Base-by-base conservation (phyloP, 495 filamentous ascomycete genomes). In the Neurospora sp. region DNA sequence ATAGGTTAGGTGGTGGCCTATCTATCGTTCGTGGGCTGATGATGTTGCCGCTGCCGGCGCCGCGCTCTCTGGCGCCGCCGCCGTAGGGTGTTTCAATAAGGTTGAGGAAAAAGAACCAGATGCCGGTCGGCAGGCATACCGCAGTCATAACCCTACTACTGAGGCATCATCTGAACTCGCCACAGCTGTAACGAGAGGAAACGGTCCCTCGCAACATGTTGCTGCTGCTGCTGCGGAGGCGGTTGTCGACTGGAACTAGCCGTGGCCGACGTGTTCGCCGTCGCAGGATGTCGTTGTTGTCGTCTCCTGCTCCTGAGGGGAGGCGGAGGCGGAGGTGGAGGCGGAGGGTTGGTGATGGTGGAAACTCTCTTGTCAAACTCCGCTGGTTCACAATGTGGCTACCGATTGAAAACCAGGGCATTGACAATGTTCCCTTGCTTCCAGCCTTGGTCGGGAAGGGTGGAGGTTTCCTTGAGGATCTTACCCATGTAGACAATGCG, bases 401-500 rank as follows among this genome's bases (percentile, higher is more conserved):
- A 85, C 73, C 82, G 79, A 79, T 83, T 76, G 75, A 91, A 91
- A 70, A 97, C 89, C 72, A 96, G 79, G 8, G 92, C 94, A 79
- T 95, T 97, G 70, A 97, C 81, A 31, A 95, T 85, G 80, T 94
- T 86, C 27, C 89, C 92, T 71, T 87, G 84, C 75, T 89, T 86
- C 92, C 93, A 97, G 37, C 91, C 92, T 76, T 94, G 92, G 39
- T 83, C 85, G 20, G 81, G 77, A 18, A 97, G 79, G 0, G 91
- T 82, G 35, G 85, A 76, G 40, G 85, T 84, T 75, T 96, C 93
- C 72, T 90, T 88, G 18, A 97, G 85, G 44, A 94, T 87, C 77
- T 88, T 91, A 69, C 94, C 94, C 79, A 96, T 86, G 78, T 95
- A 96, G 45, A 87, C 91, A 38, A 97, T 87, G 45, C 86, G 88